Evolutionary conservation across 2,329 filamentous ascomycete species (phyloP), one percentile per base, ranked within the genome.

Genomic region (Helminthosporium solani): DNA sequence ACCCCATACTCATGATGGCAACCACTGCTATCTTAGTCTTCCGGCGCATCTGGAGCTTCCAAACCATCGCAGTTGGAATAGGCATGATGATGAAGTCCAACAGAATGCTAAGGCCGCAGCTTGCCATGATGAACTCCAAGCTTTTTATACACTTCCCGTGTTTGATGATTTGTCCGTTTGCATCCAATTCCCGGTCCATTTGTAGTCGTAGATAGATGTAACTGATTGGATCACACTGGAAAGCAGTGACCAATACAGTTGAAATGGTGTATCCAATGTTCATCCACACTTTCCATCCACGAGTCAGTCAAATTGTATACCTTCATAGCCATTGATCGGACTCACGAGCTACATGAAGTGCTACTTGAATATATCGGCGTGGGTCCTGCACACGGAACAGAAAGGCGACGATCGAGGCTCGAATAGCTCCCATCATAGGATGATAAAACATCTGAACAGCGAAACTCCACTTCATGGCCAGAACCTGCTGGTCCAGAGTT

Each of bases 11-110:
- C 63, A 70, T 67, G 14, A 68, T 60, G 14, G 58, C 31, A 0
- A 66, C 63, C 2, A 68, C 62, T 0, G 64, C 55, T 2, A 58
- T 51, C 48, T 68, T 68, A 1, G 71, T 73, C 9, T 67, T 65
- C 20, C 56, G 44, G 1, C 66, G 65, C 68, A 76, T 72, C 41
- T 73, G 67, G 15, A 76, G 57, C 11, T 67, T 64, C 72, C 73
- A 75, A 1, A 76, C 66, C 55, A 72, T 69, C 5, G 71, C 65
- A 27, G 72, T 64, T 2, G 74, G 74, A 21, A 71, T 69, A 2
- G 66, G 60, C 8, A 76, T 66, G 30, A 68, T 63, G 16, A 75
- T 57, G 18, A 76, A 60, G 39, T 70, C 66, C 46, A 70, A 69
- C 30, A 71, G 58, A 40, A 71, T 68, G 39, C 63, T 65, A 2